Base-by-base conservation (phyloP, 2,329 filamentous ascomycete species). In the Pyrenophora graminea region DNA sequence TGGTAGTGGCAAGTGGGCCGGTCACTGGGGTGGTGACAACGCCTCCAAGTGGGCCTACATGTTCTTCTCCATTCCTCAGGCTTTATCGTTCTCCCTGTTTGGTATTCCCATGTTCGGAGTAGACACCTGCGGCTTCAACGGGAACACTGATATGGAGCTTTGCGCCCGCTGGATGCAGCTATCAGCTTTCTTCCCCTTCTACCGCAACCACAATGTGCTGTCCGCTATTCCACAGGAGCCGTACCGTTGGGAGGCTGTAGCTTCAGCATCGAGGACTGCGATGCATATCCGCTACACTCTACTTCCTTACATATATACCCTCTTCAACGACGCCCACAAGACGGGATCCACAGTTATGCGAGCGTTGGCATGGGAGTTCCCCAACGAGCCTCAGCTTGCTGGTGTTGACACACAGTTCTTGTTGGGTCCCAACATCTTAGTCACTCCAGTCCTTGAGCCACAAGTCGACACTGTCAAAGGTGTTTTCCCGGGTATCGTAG, bases 11-110 rank as follows among this genome's bases (percentile, higher is more conserved):
- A 85, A 84, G 68, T 88, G 82, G 76, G 86, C 89, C 1, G 90
- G 89, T 1, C 90, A 94, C 72, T 95, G 90, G 90, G 89, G 89
- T 25, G 89, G 72, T 23, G 77, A 93, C 70, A 92, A 91, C 65
- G 75, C 78, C 15, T 87, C 85, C 3, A 80, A 83, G 12, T 93
- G 87, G 84, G 80, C 81, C 0, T 88, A 85, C 68, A 88, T 92
- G 83, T 88, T 82, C 71, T 86, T 88, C 70, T 86, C 85, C 9
- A 94, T 94, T 62, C 84, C 88, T 0, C 88, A 92, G 70, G 89
- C 88, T 1, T 78, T 95, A 0, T 85, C 83, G 3, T 92, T 91
- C 72, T 84, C 82, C 1, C 79, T 91, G 4, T 90, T 88, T 56
- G 87, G 87, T 25, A 85, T 91, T 32, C 88, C 88, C 9, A 90